phyloP scores from a whole-genome alignment of 345 rosid genomes.

The Populus euphratica region DNA sequence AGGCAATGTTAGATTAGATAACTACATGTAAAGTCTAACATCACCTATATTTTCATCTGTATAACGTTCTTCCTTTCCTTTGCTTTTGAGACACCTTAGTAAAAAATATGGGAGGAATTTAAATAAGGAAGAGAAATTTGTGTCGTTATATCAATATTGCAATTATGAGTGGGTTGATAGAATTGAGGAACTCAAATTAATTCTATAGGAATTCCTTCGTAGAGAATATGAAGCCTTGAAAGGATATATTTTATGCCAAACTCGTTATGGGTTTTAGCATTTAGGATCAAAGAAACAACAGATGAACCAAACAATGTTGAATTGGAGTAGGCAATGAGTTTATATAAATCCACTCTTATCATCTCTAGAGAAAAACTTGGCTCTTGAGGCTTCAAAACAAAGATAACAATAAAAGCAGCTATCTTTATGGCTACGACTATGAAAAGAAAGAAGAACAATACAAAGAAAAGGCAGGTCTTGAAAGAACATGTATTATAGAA shows the following conservation, averaged over 20 bases:
- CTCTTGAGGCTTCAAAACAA: conserved; percentile 28
- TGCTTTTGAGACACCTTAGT: conserved; percentile 1
- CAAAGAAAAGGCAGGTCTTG: conserved; percentile 17
- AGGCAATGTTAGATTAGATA: conserved; percentile 26
- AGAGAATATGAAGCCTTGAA: conserved; percentile 23
- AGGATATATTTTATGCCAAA: conserved; percentile 29
- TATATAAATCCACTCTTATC: conserved; percentile 25
- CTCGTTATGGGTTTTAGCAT: conserved; percentile 36
- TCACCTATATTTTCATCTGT: conserved; percentile 29
- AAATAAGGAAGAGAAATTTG: conserved; percentile 20
- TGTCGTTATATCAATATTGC: conserved; percentile 15
- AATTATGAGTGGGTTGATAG: conserved; percentile 35
- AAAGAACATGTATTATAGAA: conserved; percentile 6
- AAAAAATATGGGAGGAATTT: conserved; percentile 18
- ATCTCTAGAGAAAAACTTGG: conserved; percentile 30
- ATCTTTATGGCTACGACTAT: conserved; percentile 12
- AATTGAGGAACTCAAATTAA: conserved; percentile 26
- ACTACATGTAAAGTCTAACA: conserved; percentile 8
- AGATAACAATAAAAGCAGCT: conserved; percentile 8
- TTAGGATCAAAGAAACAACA: conserved; percentile 26
- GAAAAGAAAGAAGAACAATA: conserved; percentile 12
- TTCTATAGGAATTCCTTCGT: conserved; percentile 25
- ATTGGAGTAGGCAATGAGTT: conserved; percentile 14
- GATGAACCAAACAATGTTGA: conserved; percentile 31
- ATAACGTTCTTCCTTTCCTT: conserved; percentile 2